Evolutionary conservation across 164 flowering plant species (phyloP).

Genomic region (Liquidambar formosana): DNA sequence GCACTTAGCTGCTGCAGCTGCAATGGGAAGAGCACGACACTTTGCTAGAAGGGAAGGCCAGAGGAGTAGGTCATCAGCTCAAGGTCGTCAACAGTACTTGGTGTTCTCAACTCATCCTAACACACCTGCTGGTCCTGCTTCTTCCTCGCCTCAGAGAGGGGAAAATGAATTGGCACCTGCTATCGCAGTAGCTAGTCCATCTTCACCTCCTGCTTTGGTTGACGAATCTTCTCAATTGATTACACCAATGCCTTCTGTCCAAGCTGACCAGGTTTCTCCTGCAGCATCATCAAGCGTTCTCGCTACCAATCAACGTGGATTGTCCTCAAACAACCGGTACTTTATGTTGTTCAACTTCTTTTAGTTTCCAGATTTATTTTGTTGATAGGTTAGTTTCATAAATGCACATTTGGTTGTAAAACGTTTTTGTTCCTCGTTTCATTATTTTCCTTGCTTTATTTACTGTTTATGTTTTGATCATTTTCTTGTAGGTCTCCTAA

Average conservation of each 20-base stretch:
- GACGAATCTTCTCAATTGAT: constrained; percentile 9
- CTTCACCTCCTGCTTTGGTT: constrained; percentile 10
- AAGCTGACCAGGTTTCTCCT: constrained; percentile 16
- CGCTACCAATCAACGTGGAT: constrained; percentile 14
- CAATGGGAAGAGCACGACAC: constrained; percentile 47
- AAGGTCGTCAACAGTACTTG: constrained; percentile 29
- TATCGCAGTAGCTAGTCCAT: constrained; percentile 7
- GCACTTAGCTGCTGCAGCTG: constrained; percentile 54
- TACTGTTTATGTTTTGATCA: background rate
- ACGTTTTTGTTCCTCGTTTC: background rate
- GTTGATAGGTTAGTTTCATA: too few relatives aligned
- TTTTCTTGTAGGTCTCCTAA: constrained; percentile 23
- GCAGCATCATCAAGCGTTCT: constrained; percentile 11
- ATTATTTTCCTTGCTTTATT: background rate
- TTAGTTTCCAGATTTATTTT: background rate
- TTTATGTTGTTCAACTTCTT: background rate
- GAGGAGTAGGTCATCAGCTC: constrained; percentile 32
- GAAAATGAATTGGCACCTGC: constrained; percentile 19
- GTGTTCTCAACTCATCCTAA: constrained; percentile 30
- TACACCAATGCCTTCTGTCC: constrained; percentile 9
- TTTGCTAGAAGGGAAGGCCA: constrained; percentile 44
- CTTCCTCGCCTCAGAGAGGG: constrained; percentile 20
- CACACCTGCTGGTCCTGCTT: constrained; percentile 18
- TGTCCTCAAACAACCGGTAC: constrained; percentile 22
- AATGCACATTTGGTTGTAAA: too few relatives aligned